Conservation (phyloP, 2,329 filamentous ascomycete species). For the Emydomyces testavorans region DNA sequence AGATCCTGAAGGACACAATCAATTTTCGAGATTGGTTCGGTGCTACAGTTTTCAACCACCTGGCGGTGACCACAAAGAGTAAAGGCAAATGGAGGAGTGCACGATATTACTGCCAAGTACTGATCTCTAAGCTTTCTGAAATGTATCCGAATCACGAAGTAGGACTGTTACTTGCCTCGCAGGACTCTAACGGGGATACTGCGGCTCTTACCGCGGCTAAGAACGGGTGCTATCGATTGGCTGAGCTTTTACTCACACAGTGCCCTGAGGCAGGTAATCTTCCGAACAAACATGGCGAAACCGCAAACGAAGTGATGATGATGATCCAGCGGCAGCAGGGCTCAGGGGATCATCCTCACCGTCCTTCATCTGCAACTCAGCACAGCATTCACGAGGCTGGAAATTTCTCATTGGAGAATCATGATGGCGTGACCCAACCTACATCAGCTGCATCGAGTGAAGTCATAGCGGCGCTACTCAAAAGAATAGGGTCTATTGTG, state of each 20-base stretch:
- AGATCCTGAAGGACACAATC: slow-evolving; percentile 71
- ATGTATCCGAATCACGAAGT: slow-evolving; percentile 64
- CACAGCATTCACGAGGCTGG: slow-evolving; percentile 30
- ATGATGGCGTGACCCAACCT: slow-evolving; percentile 22
- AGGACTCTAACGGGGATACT: slow-evolving; percentile 81
- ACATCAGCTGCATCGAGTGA: slow-evolving; percentile 42
- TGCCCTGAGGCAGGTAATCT: slow-evolving; percentile 70
- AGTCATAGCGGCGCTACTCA: slow-evolving; percentile 59
- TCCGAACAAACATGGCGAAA: slow-evolving; percentile 66
- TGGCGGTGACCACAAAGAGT: slow-evolving; percentile 74
- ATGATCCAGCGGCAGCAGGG: slow-evolving; percentile 54
- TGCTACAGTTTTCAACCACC: slow-evolving; percentile 87
- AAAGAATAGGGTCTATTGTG: slow-evolving; percentile 57
- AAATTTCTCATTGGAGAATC: slow-evolving; percentile 22
- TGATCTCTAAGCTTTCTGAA: slow-evolving; percentile 76
- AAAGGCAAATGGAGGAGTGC: slow-evolving; percentile 81
- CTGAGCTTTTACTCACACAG: slow-evolving; percentile 56
- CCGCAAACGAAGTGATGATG: slow-evolving; percentile 74
- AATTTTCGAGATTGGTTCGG: slow-evolving; percentile 67
- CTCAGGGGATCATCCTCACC: slow-evolving; percentile 48
- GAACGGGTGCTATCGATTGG: slow-evolving; percentile 69
- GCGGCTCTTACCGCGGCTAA: slow-evolving; percentile 78
- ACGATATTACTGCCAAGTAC: slow-evolving; percentile 83
- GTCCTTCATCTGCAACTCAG: slow-evolving; percentile 55
- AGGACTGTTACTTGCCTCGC: slow-evolving; percentile 64